Evolutionary conservation across 2,329 filamentous ascomycete genomes (phyloP), one percentile per base, ranked within the genome.

Genomic region (Orbilia javanica): DNA sequence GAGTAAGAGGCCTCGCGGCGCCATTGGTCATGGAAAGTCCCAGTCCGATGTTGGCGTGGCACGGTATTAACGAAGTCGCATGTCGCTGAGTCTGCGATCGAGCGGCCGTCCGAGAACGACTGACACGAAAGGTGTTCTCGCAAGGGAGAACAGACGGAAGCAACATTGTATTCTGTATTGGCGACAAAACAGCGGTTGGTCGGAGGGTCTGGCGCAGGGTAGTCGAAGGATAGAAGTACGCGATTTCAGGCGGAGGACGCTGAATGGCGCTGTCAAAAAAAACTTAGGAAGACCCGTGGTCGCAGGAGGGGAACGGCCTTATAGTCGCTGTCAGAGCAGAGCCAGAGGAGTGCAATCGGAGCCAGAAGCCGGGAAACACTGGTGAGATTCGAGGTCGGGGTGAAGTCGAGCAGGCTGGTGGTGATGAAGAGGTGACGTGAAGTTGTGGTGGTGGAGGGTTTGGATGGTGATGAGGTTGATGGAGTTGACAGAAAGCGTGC

Each of bases 131-230:
- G 29, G 75, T 48, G 75, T 74, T 79, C 75, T 79, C 75, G 50
- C 75, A 79, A 20, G 75, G 75, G 75, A 79, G 75, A 74, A 79
- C 75, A 29, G 75, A 79, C 36, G 75, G 75, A 7, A 79, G 65
- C 36, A 79, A 64, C 75, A 79, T 79, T n/a, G 39, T 31, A 62
- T 36, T 60, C 53, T 34, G 6, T 48, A 71, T 20, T 27, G 74
- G 67, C 67, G 74, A 78, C 74, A 78, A 78, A 78, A 78, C 74
- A 50, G 74, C 74, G 67, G 46, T 62, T 27, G 57, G 52, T 18
- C 34, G 34, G 3, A 29, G 25, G 15, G 20, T 25, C 34, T 63
- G 53, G 29, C 15, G 44, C 46, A 7, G 34, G 39, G 10, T 27
- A 25, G 13, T 25, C 22, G 60, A 48, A 48, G 5, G 46, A 36